A percentile compares a stretch with the other conserved stretches of the same genome.
Conservation (phyloP, 2,329 filamentous ascomycete species). For the Penicillium sp. region DNA sequence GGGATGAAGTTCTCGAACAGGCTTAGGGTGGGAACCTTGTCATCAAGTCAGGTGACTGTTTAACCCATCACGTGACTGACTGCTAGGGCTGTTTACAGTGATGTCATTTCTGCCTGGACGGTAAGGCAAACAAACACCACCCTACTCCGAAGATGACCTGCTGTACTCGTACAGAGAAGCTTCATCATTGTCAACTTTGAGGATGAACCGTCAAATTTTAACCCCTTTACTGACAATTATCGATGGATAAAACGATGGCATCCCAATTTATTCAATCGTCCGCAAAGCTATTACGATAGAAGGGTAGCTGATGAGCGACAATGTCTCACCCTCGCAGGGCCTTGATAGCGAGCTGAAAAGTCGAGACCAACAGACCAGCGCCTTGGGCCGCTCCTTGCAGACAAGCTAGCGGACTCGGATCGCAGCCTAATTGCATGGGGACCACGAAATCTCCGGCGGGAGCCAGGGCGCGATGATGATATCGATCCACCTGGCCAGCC, state of each 20-base stretch:
- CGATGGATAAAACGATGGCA: conserved; percentile 5
- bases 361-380: conserved; percentile 17
- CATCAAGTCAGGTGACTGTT: conserved; percentile 15
- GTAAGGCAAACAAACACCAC: not conserved
- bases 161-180: not conserved
- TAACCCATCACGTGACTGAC: not conserved
- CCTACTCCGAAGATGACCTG: not conserved
- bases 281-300: conserved; percentile 23
- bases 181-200: not conserved
- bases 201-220: conserved; percentile 1
- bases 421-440: conserved; percentile 20
- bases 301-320: conserved; percentile 23
- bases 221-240: conserved; percentile 21
- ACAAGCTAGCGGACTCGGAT: conserved; percentile 19
- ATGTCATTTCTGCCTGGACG: conserved; percentile 10
- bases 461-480: conserved; percentile 23
- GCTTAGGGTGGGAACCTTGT: conserved; percentile 22
- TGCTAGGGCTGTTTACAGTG: conserved; percentile 14
- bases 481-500: conserved; percentile 25
- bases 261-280: conserved; percentile 24
- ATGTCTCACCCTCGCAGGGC: conserved; percentile 29
- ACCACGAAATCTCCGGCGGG: conserved; percentile 15
- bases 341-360: conserved; percentile 18
- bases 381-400: conserved; percentile 26
- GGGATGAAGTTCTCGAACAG: not conserved